phyloP scores from a whole-genome alignment of 2,329 filamentous ascomycete species.

The Curvularia lunata region DNA sequence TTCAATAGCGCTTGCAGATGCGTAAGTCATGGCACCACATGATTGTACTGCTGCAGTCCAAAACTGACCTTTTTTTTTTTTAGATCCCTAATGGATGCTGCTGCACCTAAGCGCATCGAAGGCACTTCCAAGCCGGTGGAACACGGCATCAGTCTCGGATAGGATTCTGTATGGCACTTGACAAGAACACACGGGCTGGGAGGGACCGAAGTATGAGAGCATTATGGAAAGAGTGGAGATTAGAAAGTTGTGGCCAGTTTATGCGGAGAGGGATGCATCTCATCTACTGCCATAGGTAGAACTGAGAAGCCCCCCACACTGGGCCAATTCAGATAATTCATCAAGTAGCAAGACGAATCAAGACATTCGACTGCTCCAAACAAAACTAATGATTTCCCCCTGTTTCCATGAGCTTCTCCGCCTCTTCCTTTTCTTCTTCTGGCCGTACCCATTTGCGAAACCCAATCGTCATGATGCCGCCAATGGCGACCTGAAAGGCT shows the following conservation, averaged over 20 bases:
- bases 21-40: slow-evolving; percentile 22
- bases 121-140: background rate
- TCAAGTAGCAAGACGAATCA: background rate
- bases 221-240: background rate
- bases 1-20: slow-evolving; percentile 32
- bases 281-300: background rate
- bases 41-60: background rate
- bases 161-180: background rate
- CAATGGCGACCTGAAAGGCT: slow-evolving; percentile 53
- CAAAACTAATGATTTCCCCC: slow-evolving; percentile 7
- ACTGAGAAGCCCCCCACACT: background rate
- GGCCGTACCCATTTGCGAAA: slow-evolving; percentile 57
- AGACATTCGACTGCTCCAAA: background rate
- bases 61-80: background rate
- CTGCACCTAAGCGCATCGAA: slow-evolving; percentile 18
- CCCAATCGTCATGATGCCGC: slow-evolving; percentile 51
- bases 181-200: background rate
- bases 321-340: background rate
- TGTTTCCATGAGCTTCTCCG: slow-evolving; percentile 28
- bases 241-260: background rate
- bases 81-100: slow-evolving; percentile 43
- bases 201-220: background rate
- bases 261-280: background rate
- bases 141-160: background rate
- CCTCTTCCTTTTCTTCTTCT: slow-evolving; percentile 58